Base-by-base conservation (phyloP, 2,329 filamentous ascomycete genomes). In the Lasiodiplodia gonubiensis region DNA sequence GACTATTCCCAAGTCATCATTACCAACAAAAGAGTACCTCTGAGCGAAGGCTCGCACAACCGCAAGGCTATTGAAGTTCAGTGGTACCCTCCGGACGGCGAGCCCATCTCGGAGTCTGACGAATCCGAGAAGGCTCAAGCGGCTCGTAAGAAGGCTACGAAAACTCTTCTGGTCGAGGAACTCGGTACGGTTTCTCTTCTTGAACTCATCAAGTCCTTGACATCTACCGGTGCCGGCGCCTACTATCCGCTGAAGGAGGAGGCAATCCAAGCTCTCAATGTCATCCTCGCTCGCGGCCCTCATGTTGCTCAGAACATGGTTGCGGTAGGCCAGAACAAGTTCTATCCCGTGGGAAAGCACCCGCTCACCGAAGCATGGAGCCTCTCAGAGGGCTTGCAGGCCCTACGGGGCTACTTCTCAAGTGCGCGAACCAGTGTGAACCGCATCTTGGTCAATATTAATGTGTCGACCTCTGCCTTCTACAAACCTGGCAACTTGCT, bases 361-460 rank as follows among this genome's bases (percentile, higher is more conserved):
- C 80, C 82, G 0, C 72, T 84, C 27, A 11, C 51, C 66, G 79
- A 85, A 57, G 70, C 67, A 0, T 72, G 73, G 3, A 72, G 80
- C 35, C 80, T 90, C 1, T 82, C 81, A 2, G 78, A 74, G 12
- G 86, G 86, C 1, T 77, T 90, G 0, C 79, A 85, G 57, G 87
- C 87, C 0, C 74, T 88, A 4, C 82, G 88, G 51, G 89, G 89
- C 0, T 90, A 86, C 75, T 90, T 86, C 72, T 80, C 86, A 12
- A 89, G 86, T 71, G 85, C 88, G 35, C 85, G 89, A 5, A 83
- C 86, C 2, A 84, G 86, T 2, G 85, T 86, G 16, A 83, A 82
- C 48, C 82, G 87, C 3, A 78, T 90, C 4, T 73, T 90, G 0
- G 74, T 90, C 14, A 90, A 91, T 67, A 79, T 90, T 3, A 89